These are phyloP conservation scores for Spergularia marina DNA, from an alignment of 148 eudicot genomes.

Conservation along the genomic window DNA sequence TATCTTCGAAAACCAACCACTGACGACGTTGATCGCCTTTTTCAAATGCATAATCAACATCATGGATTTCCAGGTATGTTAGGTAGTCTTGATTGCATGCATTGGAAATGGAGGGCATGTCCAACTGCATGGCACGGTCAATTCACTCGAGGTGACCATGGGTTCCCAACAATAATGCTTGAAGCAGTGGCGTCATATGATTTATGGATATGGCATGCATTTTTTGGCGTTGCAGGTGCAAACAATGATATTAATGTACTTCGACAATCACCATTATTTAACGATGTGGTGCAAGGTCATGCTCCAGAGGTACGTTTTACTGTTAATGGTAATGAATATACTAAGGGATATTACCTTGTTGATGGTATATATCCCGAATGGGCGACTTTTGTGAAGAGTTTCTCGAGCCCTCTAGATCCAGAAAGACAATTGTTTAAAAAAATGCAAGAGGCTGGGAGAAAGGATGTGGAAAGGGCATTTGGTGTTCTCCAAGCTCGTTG, in stretches of 20 bases:
- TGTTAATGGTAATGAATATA: neutral
- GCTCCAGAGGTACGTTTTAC: neutral
- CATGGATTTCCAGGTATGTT: too few relatives aligned
- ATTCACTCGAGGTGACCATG: too few relatives aligned
- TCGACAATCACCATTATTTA: neutral
- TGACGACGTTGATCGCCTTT: too few relatives aligned
- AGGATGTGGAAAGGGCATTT: neutral
- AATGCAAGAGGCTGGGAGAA: neutral
- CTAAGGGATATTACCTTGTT: neutral
- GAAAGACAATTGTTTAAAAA: neutral
- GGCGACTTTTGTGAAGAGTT: neutral
- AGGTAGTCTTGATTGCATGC: too few relatives aligned
- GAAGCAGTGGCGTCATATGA: too few relatives aligned
- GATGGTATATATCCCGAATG: constrained; percentile 3
- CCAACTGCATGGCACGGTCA: too few relatives aligned
- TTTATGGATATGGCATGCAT: too few relatives aligned
- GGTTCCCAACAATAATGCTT: too few relatives aligned
- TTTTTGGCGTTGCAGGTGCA: neutral
- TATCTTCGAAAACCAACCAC: too few relatives aligned
- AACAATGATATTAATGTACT: neutral
- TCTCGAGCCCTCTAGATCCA: neutral
- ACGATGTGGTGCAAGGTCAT: neutral
- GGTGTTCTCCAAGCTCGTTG: neutral
- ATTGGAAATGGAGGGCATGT: too few relatives aligned
- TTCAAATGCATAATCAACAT: too few relatives aligned